A percentile compares a stretch with the other conserved stretches of the same genome.
Conservation (phyloP, 176 grass and related monocot species). For the Cymbopogon citratus region DNA sequence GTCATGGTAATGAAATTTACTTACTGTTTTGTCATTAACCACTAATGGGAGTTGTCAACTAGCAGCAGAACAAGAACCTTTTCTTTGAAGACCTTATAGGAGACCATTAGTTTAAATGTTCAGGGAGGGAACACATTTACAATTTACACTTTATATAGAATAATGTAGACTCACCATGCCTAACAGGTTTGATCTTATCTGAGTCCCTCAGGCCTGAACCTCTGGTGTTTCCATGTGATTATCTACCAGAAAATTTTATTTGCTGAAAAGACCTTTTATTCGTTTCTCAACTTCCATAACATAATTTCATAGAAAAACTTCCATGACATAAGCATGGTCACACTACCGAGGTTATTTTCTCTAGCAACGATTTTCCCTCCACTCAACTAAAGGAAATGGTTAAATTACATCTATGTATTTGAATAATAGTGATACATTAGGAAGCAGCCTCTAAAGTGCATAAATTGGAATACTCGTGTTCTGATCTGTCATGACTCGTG, state of each 20-base stretch:
- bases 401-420: background rate
- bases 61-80: background rate
- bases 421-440: background rate
- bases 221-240: background rate
- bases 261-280: slow-evolving; percentile 2
- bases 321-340: background rate
- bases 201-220: background rate
- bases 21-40: too few species aligned
- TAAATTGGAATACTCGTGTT: background rate
- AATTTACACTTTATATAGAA: background rate
- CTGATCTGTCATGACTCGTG: background rate
- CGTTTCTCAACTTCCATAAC: background rate
- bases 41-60: too few species aligned
- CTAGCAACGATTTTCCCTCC: background rate
- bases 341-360: background rate
- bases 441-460: background rate
- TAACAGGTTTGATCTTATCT: background rate
- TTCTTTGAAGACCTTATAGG: background rate
- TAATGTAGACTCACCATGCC: background rate
- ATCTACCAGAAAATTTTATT: slow-evolving; percentile 1
- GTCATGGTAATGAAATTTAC: background rate
- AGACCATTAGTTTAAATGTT: background rate
- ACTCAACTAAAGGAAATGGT: background rate
- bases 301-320: background rate
- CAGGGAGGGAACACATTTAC: background rate